Evolutionary conservation across 352 stramenopile genomes (phyloP), one percentile per base, ranked within the genome.

Genomic region (Globisporangium nunn): DNA sequence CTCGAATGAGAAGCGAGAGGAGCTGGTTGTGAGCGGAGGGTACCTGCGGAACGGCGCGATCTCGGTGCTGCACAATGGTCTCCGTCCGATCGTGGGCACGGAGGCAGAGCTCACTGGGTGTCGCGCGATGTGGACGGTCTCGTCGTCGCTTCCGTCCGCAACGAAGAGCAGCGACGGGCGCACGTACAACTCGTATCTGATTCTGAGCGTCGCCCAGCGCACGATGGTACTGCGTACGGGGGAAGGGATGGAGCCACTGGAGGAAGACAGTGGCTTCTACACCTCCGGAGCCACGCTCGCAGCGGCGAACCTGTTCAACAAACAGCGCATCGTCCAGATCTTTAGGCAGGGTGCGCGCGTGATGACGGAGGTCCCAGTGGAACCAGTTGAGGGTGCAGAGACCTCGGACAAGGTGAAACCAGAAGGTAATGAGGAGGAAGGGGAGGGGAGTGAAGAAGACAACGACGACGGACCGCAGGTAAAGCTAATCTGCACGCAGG

Each of bases 151-250:
- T 7, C 69, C 76, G 15, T 76, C 59, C 10, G 61, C 70, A 0
- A 70, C 59, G 8, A 75, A 72, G 35, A 87, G 78, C 46, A 56
- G 62, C 11, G 81, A 89, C 57, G 74, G 70, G 6, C 67, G 74
- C 4, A 63, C 68, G 10, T 91, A 87, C 62, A 88, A 89, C 45
- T 80, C 82, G 23, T 94, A 91, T 45, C 59, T 94, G 2, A 92
- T 94, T 28, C 52, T 94, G 35, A 92, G 81, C 55, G 75, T 94
- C 45, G 82, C 74, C 6, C 83, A 90, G 49, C 67, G 79, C 50
- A 94, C 85, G 17, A 93, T 94, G 81, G 78, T 94, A n/a, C 61
- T 94, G 33, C 73, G 81, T 33, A 92, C 85, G 17, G 82, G 85
- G 1, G 85, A 94, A 67, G 85, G 80, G 0, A 94, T 92, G 81